These are phyloP conservation scores for Prosopis cineraria DNA, from an alignment of 306 rosid genomes.

Conservation along the genomic window DNA sequence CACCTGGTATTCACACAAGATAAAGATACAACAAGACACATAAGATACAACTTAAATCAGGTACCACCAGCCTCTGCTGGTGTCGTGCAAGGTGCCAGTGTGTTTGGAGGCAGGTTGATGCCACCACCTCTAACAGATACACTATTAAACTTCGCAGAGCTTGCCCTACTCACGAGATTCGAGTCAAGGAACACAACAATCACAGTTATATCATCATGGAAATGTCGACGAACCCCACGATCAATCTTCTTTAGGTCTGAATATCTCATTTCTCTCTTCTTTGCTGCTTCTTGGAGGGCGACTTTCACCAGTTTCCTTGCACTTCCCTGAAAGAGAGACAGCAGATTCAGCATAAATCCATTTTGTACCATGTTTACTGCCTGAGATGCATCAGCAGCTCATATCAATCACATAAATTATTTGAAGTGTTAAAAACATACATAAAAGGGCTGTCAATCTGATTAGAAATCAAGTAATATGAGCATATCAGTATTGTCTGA, in stretches of 20 bases:
- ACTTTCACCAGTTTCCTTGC: constrained; percentile 85
- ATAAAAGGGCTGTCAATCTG: neutral
- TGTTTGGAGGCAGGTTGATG: constrained; percentile 65
- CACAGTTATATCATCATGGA: constrained; percentile 98
- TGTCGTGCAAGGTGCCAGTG: constrained; percentile 70
- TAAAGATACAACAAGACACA: constrained; percentile 50
- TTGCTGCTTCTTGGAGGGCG: constrained; percentile 76
- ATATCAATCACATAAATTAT: neutral
- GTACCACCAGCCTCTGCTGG: constrained; percentile 58
- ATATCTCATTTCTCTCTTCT: constrained; percentile 99
- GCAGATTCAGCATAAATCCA: constrained; percentile 20
- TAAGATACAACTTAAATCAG: constrained; percentile 49
- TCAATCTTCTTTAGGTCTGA: constrained; percentile 95
- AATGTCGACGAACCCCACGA: constrained; percentile 96
- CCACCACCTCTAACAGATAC: constrained; percentile 92
- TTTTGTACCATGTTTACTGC: neutral
- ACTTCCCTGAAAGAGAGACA: constrained; percentile 78
- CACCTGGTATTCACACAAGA: constrained; percentile 85
- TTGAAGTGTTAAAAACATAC: neutral
- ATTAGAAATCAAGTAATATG: neutral
- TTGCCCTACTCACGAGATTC: constrained; percentile 71
- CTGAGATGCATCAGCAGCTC: neutral
- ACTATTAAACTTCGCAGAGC: constrained; percentile 62
- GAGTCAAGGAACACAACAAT: constrained; percentile 81
- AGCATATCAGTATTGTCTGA: neutral